Evolutionary conservation across 192 early-diverging fungal genomes (phyloP).

Genomic region (Coemansia sp.): DNA sequence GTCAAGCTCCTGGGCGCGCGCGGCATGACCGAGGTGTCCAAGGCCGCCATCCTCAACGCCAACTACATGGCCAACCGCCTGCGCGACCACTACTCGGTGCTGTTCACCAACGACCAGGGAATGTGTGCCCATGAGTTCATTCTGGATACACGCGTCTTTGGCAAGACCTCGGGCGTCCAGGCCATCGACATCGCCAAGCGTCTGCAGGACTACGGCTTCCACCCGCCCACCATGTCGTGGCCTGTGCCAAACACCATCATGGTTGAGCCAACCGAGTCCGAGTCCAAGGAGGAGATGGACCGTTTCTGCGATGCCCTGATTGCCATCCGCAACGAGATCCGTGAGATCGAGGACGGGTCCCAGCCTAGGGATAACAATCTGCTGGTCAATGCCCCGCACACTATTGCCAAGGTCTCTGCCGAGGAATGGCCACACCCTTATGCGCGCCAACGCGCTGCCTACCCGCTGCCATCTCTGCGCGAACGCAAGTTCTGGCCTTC

Average conservation of each 20-base stretch:
- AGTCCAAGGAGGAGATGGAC: conserved; percentile 90
- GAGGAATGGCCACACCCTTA: conserved; percentile 89
- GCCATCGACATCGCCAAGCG: conserved; percentile 99
- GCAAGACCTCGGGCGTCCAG: conserved; percentile 71
- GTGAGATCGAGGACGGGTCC: conserved; percentile 79
- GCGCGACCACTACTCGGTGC: conserved; percentile 85
- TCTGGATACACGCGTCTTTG: conserved; percentile 92
- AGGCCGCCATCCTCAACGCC: conserved; percentile 93
- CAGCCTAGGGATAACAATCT: conserved; percentile 87
- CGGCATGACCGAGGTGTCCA: conserved; percentile 86
- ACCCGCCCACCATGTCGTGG: conserved; percentile 99
- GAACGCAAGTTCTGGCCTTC: conserved; percentile 98
- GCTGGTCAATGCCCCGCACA: conserved; percentile 86
- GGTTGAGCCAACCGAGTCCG: conserved; percentile 99
- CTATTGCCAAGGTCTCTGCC: conserved; percentile 71
- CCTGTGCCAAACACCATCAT: conserved; percentile 98
- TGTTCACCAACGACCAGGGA: conserved; percentile 91
- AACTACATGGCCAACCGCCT: conserved; percentile 98
- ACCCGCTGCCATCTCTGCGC: conserved; percentile 77
- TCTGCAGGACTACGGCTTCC: conserved; percentile 98
- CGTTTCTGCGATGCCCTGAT: conserved; percentile 99
- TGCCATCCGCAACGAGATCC: conserved; percentile 90
- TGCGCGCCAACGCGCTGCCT: conserved; percentile 85
- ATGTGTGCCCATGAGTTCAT: conserved; percentile 99
- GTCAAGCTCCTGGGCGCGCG: conserved; percentile 95